Conservation (phyloP, 176 grass and related monocot genomes). For the Olyra latifolia region DNA sequence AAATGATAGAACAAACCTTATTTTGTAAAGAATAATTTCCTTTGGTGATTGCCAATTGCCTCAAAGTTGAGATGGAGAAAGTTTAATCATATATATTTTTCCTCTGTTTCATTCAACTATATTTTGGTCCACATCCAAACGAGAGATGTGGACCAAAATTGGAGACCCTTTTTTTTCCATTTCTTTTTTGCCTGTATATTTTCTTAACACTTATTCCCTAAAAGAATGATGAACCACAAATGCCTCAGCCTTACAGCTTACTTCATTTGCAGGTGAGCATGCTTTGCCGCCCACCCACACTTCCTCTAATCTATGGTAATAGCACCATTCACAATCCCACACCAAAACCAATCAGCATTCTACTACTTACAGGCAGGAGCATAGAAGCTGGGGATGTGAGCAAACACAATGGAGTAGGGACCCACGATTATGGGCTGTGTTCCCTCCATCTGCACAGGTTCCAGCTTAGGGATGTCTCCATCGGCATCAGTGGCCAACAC, state of each 20-base stretch:
- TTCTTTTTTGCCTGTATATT: not conserved
- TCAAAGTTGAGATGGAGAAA: not conserved
- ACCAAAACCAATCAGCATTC: conserved; percentile 11
- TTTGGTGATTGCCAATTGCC: not conserved
- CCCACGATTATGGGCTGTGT: conserved; percentile 60
- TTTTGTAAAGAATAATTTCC: not conserved
- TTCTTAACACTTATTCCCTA: conserved; percentile 28
- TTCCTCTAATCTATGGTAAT: conserved; percentile 34
- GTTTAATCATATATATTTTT: not conserved
- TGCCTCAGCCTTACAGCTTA: conserved; percentile 55
- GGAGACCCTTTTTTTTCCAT: not conserved
- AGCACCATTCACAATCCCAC: conserved; percentile 6
- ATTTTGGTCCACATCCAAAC: conserved; percentile 27
- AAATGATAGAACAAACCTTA: not conserved
- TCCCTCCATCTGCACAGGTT: conserved; percentile 52
- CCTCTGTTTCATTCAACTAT: not conserved
- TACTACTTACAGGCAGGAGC: conserved; percentile 80
- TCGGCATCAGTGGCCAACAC: conserved; percentile 49
- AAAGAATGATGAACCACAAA: conserved; percentile 48
- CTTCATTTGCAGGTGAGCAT: conserved; percentile 55
- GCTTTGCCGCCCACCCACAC: conserved; percentile 61
- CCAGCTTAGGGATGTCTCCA: conserved; percentile 69
- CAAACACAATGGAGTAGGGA: conserved; percentile 89
- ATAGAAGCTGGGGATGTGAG: conserved; percentile 65
- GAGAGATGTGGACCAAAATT: not conserved